phyloP scores from a whole-genome alignment of 805 yeast genomes.

The Candida maltosa region DNA sequence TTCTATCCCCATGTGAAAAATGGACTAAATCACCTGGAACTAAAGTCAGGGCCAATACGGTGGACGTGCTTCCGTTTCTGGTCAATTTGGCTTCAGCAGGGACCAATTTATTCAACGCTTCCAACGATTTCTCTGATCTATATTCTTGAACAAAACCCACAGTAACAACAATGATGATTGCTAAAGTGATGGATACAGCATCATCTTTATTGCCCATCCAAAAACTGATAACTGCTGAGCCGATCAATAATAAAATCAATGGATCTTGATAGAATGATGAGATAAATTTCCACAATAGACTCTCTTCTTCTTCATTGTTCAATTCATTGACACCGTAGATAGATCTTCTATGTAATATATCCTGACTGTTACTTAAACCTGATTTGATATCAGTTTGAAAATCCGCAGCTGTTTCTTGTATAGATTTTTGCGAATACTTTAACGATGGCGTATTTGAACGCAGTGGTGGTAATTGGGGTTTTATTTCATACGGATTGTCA shows the following conservation, averaged over 20 bases:
- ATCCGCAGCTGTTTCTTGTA: constrained; percentile 61
- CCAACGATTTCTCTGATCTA: constrained; percentile 89
- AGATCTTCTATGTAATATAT: constrained; percentile 65
- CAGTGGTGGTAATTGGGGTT: constrained; percentile 15
- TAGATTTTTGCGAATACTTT: constrained; percentile 56
- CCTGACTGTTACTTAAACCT: constrained; percentile 71
- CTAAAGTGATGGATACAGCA: constrained; percentile 89
- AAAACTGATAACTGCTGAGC: constrained; percentile 83
- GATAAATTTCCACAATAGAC: constrained; percentile 65
- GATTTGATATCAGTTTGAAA: constrained; percentile 55
- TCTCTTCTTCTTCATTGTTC: constrained; percentile 72
- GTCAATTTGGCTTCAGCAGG: constrained; percentile 96
- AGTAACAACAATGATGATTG: constrained; percentile 87
- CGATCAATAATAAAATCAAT: constrained; percentile 79
- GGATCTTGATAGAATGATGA: constrained; percentile 88
- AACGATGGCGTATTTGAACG: constrained; percentile 53
- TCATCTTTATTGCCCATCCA: constrained; percentile 96
- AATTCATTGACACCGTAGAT: constrained; percentile 83
- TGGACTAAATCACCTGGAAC: constrained; percentile 97
- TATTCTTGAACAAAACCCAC: constrained; percentile 98
- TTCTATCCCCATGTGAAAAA: constrained; percentile 88
- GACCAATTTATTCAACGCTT: constrained; percentile 87
- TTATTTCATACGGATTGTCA: constrained; percentile 37
- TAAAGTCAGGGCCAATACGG: constrained; percentile 79
- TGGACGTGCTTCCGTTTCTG: constrained; percentile 72